Conservation (phyloP, 306 rosid species). For the Biancaea sappan region DNA sequence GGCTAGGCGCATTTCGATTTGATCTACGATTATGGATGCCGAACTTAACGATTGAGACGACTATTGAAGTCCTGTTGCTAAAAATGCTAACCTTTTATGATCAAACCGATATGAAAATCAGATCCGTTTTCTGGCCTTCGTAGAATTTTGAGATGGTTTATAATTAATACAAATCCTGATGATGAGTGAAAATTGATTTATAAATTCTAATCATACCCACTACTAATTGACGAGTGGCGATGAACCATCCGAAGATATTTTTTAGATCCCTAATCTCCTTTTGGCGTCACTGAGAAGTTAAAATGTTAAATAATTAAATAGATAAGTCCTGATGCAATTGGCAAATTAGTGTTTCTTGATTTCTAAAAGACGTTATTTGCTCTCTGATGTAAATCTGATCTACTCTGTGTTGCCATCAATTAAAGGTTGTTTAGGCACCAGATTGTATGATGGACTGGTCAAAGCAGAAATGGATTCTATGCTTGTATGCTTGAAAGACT, state of each 20-base stretch:
- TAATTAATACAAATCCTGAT: not conserved
- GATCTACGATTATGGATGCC: not conserved
- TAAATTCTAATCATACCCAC: not conserved
- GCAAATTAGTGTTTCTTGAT: not conserved
- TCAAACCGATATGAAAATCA: not conserved
- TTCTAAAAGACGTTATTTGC: too few species aligned
- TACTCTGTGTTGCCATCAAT: too few species aligned
- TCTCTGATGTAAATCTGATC: too few species aligned
- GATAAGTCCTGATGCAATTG: not conserved
- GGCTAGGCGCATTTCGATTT: not conserved
- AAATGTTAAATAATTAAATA: not conserved
- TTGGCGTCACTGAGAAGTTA: not conserved
- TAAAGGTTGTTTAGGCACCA: too few species aligned
- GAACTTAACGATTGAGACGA: not conserved
- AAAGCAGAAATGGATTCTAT: too few species aligned
- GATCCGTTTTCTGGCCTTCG: not conserved
- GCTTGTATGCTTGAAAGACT: too few species aligned
- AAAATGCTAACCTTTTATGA: not conserved
- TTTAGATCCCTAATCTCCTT: not conserved
- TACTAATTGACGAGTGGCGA: not conserved
- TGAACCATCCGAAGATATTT: not conserved
- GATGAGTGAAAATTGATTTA: not conserved
- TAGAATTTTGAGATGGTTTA: not conserved
- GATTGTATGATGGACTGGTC: not conserved
- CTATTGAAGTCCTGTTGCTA: slow-evolving; percentile 5